Base-by-base conservation (phyloP, 2,329 filamentous ascomycete genomes). In the Diaporthe sp. region DNA sequence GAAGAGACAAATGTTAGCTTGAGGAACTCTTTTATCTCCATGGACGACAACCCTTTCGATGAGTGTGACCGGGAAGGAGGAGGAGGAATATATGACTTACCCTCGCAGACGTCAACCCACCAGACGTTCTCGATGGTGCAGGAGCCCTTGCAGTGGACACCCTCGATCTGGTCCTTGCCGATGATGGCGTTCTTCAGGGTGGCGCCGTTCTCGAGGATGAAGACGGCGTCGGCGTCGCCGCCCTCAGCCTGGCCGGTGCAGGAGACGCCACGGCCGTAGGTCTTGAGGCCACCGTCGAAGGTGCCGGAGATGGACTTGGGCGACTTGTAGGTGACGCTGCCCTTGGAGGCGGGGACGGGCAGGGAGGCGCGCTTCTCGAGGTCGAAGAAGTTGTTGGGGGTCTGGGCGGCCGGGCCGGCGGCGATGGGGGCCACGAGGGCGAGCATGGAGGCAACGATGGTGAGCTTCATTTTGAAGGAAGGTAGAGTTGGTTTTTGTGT, bases 121-220 rank as follows among this genome's bases (percentile, higher is more conserved):
- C 81, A 83, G 68, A 84, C 84, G 76, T 82, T 82, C 71, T 70
- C 83, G 44, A 78, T 78, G 87, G 77, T 77, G 72, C 87, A 89
- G 3, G 82, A 78, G 22, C 87, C 87, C 72, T 85, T 79, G 81
- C 87, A 89, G 81, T 89, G 87, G 39, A 89, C 83, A 73, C 85
- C 87, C 79, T 88, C 87, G 70, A 85, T 84, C 76, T 88, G 83
- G 77, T 87, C 84, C 19, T 84, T 83, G 28, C 88, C 87, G 73
- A 89, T 88, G 78, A 89, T 87, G 78, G 86, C 87, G 79, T 89
- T 89, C 78, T 83, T 86, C n/a, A 89, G 82, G 28, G 85, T 87
- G 28, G 84, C 88, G 58, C 88, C 88, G 65, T 86, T 82, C 79
- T 86, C 82, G 67, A 90, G 81, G 73, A 87, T 82, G 84, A 90